phyloP scores from a whole-genome alignment of 768 basidiomycete species.

The Leccinum boreale region DNA sequence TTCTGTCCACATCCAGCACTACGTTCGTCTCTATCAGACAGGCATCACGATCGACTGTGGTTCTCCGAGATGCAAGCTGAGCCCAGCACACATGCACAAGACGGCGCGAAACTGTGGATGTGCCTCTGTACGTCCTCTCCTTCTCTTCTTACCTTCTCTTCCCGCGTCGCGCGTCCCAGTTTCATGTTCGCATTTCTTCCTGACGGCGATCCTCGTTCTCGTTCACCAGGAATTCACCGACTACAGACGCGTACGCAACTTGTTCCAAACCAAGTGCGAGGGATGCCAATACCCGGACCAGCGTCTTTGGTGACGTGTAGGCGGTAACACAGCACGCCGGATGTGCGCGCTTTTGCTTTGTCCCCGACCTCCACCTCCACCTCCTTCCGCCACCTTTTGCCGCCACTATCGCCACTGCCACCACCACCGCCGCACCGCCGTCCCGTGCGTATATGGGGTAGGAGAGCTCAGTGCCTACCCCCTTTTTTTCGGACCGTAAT shows the following conservation, averaged over 20 bases:
- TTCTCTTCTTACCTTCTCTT: neutral
- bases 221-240: constrained; percentile 38
- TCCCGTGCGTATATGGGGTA: neutral
- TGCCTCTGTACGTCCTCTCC: constrained; percentile 31
- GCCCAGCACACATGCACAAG: constrained; percentile 57
- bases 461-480: neutral
- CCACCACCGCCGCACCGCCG: neutral
- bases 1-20: constrained; percentile 45
- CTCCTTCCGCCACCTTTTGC: constrained; percentile 4
- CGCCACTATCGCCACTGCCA: neutral
- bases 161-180: neutral
- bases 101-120: constrained; percentile 58
- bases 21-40: constrained; percentile 59
- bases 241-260: constrained; percentile 54
- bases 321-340: neutral
- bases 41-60: constrained; percentile 58
- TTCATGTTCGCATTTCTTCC: neutral
- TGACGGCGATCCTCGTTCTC: neutral
- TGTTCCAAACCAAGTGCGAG: constrained; percentile 67
- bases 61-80: constrained; percentile 47
- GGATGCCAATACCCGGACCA: constrained; percentile 41
- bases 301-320: constrained; percentile 16
- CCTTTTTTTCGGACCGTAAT: neutral
- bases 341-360: neutral
- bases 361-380: neutral